phyloP scores from a whole-genome alignment of 495 filamentous ascomycete species.

The Apiosordaria backusii region DNA sequence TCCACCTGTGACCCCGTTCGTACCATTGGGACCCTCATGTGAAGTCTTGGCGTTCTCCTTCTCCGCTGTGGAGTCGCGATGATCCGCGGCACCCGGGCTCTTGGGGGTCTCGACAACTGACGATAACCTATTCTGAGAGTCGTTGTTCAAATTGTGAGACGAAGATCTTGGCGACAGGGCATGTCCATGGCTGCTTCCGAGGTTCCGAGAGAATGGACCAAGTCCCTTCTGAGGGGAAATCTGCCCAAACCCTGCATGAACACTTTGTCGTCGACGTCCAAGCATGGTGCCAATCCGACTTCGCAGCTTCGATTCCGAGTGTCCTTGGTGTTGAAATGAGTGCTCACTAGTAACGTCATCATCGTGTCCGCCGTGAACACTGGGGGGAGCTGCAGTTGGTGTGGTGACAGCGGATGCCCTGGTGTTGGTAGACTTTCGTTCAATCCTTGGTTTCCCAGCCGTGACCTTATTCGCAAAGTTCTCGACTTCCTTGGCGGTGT shows the following conservation, averaged over 20 bases:
- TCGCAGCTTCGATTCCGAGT: conserved; percentile 51
- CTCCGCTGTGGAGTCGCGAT: conserved; percentile 27
- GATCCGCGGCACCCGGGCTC: conserved; percentile 22
- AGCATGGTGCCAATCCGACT: conserved; percentile 80
- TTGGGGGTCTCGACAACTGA: conserved; percentile 49
- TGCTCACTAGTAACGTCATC: conserved; percentile 58
- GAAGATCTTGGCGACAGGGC: conserved; percentile 50
- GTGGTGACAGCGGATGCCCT: conserved; percentile 40
- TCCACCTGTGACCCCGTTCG: conserved; percentile 37
- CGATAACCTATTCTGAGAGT: conserved; percentile 46
- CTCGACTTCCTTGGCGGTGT: conserved; percentile 85
- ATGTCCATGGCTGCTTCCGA: conserved; percentile 49
- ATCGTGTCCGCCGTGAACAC: conserved; percentile 40
- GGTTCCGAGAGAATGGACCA: conserved; percentile 51
- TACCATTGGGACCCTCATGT: conserved; percentile 46
- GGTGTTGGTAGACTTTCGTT: conserved; percentile 39
- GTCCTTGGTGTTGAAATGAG: conserved; percentile 50
- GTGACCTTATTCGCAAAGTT: conserved; percentile 61
- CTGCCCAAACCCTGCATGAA: conserved; percentile 50
- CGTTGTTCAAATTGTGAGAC: conserved; percentile 51
- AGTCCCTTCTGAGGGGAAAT: conserved; percentile 43
- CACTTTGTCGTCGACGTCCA: conserved; percentile 58
- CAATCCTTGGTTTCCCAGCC: conserved; percentile 48
- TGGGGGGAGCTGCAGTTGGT: conserved; percentile 27
- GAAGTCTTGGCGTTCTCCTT: conserved; percentile 33